Evolutionary conservation across 2,329 filamentous ascomycete genomes (phyloP), one percentile per base, ranked within the genome.

Genomic region (Cucurbitaria berberidis): DNA sequence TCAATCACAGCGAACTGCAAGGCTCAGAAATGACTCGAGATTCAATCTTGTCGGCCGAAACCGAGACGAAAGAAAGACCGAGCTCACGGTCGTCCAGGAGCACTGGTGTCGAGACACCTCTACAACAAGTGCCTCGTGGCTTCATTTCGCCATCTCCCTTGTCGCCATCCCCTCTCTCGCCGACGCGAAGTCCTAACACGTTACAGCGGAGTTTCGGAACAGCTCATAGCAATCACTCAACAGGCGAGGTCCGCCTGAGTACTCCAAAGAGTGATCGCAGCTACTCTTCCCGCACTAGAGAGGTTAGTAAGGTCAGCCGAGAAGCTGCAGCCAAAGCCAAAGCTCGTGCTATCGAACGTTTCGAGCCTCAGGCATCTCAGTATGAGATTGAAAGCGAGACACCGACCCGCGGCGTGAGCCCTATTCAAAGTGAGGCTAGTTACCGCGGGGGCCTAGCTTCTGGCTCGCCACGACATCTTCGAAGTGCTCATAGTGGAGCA

Each of bases 391-490:
- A 65, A 5, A 68, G 68, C 18, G 59, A 70, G 5, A 69, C 67
- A 2, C 67, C 71, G 3, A 61, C 83, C 36, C 88, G 90, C 36
- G 88, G 87, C 10, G 77, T 96, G 43, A 97, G 93, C 69, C 93
- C 93, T 0, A 93, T 96, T 54, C 93, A 95, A 63, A 97, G 93
- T 66, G 90, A 96, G 15, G 93, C 91, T 10, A 95, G 93, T 57
- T 93, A 92, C 66, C 63, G 62, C 24, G 69, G 72, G 18, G 69
- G 67, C 5, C 52, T 59, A 5, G 48, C 43, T 13, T 63, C 60
- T 21, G 65, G 63, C 13, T 73, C 69, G 24, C 47, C 87, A 81
- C 64, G 77, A 78, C 24, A 63, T 45, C 59, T 73, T 24, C 81
- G 84, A 83, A 64, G 84, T 45, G 53, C 74, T 59, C 62, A 72